Base-by-base conservation (phyloP, 257 asterid genomes). In the Scutellaria galericulata region DNA sequence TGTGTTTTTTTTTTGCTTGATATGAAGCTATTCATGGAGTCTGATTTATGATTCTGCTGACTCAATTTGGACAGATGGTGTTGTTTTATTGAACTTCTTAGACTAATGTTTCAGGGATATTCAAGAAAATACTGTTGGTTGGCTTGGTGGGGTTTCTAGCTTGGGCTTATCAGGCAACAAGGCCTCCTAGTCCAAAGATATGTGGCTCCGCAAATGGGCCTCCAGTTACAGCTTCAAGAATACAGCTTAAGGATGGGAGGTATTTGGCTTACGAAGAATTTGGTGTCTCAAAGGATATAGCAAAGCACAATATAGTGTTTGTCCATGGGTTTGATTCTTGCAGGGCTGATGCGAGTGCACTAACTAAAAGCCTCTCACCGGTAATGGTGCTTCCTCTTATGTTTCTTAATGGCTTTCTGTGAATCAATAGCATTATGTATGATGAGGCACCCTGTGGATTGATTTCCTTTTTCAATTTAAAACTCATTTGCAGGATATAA, bases 211-310 rank as follows among this genome's bases (percentile, higher is more conserved):
- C 64, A 9, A 83, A 83, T 67, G 97, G 95, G 0, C 96, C 93
- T 64, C 85, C 93, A 5, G 52, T 90, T 48, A 88, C 95, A 47
- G 91, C 95, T 6, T 55, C 96, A 1, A 83, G 98, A 77, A 58
- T 92, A 64, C 88, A 78, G 81, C 96, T 92, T n/a, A 88, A 80
- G 71, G 97, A 92, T 57, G 97, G 98, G 55, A 87, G 98, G 69
- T 58, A 88, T 78, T 81, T 90, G 78, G 97, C 98, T 61, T 93
- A 93, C 80, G 52, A 82, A 71, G 97, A 93, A 76, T 78, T 35
- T 40, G 98, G 98, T 35, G 87, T 88, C 70, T 72, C 89, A 0
- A 88, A 75, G 79, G 95, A 88, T 46, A 42, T 72, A 42, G 98
- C 96, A 40, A 85, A 83, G 72, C 78, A 90, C 74, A 93, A 87